Evolutionary conservation across 2,329 filamentous ascomycete genomes (phyloP).

Genomic region (Sporothrix sp.): DNA sequence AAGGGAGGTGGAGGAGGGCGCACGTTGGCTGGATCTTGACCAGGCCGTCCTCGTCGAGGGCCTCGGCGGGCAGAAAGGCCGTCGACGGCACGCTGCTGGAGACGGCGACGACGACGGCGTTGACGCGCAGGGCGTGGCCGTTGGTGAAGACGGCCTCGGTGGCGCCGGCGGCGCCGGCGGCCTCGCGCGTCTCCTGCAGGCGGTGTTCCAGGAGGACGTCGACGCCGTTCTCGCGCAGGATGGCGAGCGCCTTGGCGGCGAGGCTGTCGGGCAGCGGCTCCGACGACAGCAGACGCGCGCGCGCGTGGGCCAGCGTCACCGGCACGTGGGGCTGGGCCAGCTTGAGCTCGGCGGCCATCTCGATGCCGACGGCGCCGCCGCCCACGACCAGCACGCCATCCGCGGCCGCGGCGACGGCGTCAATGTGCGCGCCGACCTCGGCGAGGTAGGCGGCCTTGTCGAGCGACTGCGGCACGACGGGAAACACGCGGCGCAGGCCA

Average conservation of each 20-base stretch:
- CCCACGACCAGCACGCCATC: conserved; percentile 63
- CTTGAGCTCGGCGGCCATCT: conserved; percentile 74
- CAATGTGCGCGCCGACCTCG: conserved; percentile 52
- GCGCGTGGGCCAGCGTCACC: conserved; percentile 68
- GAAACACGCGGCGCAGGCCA: conserved; percentile 60
- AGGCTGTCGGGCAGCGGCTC: conserved; percentile 63
- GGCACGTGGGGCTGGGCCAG: conserved; percentile 50
- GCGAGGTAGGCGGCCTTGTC: conserved; percentile 52
- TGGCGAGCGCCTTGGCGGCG: conserved; percentile 49
- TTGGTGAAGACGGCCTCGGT: conserved; percentile 48
- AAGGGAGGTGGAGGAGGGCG: conserved; percentile 8
- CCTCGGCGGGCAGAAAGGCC: conserved; percentile 47
- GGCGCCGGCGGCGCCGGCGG: conserved; percentile 34
- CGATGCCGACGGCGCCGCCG: conserved; percentile 69
- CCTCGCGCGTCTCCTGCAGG: conserved; percentile 38
- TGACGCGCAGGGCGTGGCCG: conserved; percentile 48
- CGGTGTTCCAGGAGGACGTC: conserved; percentile 54
- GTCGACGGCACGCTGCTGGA: conserved; percentile 54
- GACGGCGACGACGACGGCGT: conserved; percentile 60
- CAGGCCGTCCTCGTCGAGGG: conserved; percentile 54
- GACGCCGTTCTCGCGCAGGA: conserved; percentile 54
- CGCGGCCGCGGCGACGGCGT: conserved; percentile 39
- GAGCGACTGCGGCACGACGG: conserved; percentile 59
- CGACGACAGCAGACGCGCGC: conserved; percentile 58
- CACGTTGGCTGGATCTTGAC: conserved; percentile 52